These are phyloP conservation scores for Thermoascus crustaceus DNA, from an alignment of 2,329 filamentous ascomycete species.

Conservation along the genomic window DNA sequence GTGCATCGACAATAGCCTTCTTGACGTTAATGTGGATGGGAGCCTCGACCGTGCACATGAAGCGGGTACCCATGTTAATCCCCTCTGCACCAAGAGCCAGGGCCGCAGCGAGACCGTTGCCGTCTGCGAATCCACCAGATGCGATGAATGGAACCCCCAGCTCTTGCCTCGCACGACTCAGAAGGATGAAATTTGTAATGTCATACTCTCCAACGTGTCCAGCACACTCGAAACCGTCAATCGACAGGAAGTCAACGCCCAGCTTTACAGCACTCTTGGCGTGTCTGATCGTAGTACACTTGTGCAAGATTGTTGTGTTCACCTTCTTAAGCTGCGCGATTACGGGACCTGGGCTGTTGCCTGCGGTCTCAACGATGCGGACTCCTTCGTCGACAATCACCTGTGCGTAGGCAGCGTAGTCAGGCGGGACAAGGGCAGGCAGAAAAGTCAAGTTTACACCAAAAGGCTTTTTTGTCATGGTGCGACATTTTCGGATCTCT, in stretches of 20 bases:
- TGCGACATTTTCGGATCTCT: slow-evolving; percentile 81
- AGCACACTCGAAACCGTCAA: slow-evolving; percentile 96
- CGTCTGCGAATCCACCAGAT: slow-evolving; percentile 90
- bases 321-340: slow-evolving; percentile 81
- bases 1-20: slow-evolving; percentile 75
- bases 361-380: slow-evolving; percentile 84
- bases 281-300: slow-evolving; percentile 94
- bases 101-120: slow-evolving; percentile 83
- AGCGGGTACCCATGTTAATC: slow-evolving; percentile 97
- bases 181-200: slow-evolving; percentile 53
- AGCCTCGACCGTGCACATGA: slow-evolving; percentile 92
- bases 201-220: slow-evolving; percentile 52
- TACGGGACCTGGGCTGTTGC: slow-evolving; percentile 82
- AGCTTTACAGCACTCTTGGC: slow-evolving; percentile 86
- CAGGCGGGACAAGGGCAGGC: slow-evolving; percentile 77
- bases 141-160: slow-evolving; percentile 88
- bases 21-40: slow-evolving; percentile 93
- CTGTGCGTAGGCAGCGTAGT: slow-evolving; percentile 87
- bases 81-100: slow-evolving; percentile 83
- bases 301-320: slow-evolving; percentile 76
- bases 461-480: slow-evolving; percentile 59
- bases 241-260: slow-evolving; percentile 91
- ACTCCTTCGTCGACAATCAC: slow-evolving; percentile 90
- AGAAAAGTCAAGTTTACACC: slow-evolving; percentile 93
- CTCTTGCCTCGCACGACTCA: slow-evolving; percentile 74